Conservation (phyloP, 768 basidiomycete genomes). For the Pilatotrama ljubarskyi region DNA sequence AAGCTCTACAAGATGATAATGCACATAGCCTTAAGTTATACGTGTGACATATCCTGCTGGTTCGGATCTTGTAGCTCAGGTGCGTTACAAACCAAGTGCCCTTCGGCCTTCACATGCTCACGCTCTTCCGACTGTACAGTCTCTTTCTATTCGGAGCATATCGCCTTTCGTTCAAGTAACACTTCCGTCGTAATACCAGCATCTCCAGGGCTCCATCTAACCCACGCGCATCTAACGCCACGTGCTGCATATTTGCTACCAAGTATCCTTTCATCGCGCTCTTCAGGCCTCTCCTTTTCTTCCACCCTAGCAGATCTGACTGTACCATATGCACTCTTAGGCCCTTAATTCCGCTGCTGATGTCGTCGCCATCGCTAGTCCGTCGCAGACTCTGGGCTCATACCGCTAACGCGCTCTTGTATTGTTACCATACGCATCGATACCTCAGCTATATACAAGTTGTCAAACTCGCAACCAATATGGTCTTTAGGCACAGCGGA, state of each 20-base stretch:
- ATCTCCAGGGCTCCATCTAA: background rate
- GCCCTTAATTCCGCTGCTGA: no score
- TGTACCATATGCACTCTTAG: background rate
- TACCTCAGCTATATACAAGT: background rate
- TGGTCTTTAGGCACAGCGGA: no score
- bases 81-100: background rate
- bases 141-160: background rate
- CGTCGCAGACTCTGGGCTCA: background rate
- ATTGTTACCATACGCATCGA: background rate
- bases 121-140: no score
- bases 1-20: background rate
- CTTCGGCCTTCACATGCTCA: no score
- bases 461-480: no score
- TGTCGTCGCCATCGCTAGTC: background rate
- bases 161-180: background rate
- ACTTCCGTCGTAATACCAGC: background rate
- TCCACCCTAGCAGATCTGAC: background rate
- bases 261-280: background rate
- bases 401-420: background rate
- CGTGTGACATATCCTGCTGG: constrained; percentile 1
- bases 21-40: constrained; percentile 5
- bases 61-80: constrained; percentile 6
- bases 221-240: background rate
- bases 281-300: background rate
- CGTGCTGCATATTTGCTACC: background rate